Evolutionary conservation across 148 eudicot genomes (phyloP).

Genomic region (Bassia scoparia): DNA sequence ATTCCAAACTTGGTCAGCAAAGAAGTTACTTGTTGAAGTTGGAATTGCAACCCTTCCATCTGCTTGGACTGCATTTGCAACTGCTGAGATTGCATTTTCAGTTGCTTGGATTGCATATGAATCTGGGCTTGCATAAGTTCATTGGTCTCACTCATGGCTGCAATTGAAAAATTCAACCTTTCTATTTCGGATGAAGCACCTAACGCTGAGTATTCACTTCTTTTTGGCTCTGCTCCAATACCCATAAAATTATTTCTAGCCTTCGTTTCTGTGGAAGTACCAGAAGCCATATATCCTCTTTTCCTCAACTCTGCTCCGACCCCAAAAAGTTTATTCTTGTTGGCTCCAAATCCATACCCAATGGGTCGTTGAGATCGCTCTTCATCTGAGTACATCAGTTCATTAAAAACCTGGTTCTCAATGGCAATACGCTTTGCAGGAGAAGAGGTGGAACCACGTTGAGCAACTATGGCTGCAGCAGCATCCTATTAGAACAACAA

Average conservation of each 20-base stretch:
- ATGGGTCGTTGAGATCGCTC: constrained; percentile 24
- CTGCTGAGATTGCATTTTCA: constrained; percentile 33
- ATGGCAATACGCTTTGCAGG: constrained; percentile 18
- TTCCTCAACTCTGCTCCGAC: constrained; percentile 25
- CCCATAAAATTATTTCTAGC: constrained; percentile 13
- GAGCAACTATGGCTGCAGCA: constrained; percentile 31
- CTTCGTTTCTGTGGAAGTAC: constrained; percentile 12
- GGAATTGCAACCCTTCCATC: constrained; percentile 32
- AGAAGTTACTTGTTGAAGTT: constrained; percentile 35
- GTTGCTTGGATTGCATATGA: constrained; percentile 34
- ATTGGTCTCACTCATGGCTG: constrained; percentile 31
- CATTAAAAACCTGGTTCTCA: constrained; percentile 38
- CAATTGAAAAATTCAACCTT: constrained; percentile 29
- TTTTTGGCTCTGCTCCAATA: constrained; percentile 13
- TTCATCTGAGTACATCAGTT: constrained; percentile 40
- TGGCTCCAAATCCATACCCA: constrained; percentile 36
- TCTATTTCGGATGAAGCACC: constrained; percentile 27
- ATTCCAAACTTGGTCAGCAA: constrained; percentile 30
- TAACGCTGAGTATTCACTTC: constrained; percentile 13
- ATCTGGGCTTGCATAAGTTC: constrained; percentile 33
- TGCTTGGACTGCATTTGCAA: constrained; percentile 34
- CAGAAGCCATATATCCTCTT: constrained; percentile 22
- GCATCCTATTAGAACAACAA: constrained; percentile 23
- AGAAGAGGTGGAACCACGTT: constrained; percentile 31
- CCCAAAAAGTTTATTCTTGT: constrained; percentile 17